Evolutionary conservation across 176 grass and related monocot species (phyloP), one percentile per base, ranked within the genome.

Genomic region (Urochloa ruziziensis): DNA sequence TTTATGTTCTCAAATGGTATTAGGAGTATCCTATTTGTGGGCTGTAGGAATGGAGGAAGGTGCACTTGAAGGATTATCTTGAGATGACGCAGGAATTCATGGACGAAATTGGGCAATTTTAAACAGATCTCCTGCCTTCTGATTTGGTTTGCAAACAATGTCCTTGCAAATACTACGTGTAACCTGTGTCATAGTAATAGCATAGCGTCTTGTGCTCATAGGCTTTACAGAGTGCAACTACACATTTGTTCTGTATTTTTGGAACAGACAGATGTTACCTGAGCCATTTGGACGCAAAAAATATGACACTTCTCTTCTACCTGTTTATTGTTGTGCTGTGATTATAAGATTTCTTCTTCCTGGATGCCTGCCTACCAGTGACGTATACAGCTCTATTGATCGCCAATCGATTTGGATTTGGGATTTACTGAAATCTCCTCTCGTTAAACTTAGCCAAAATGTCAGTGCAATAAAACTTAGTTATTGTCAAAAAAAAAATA

Each of bases 21-120:
- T 44, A n/a, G n/a, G n/a, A n/a, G n/a, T n/a, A n/a, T n/a, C n/a
- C n/a, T n/a, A 15, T 39, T 4, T 58, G n/a, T 12, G 49, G 10
- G 74, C 51, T 80, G 13, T 42, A 98, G 96, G 93, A 92, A 67
- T 98, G 96, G 93, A 90, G 88, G 40, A 80, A 37, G 52, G 57
- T 94, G 68, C 89, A 93, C 46, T 82, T 90, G 85, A 75, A 90
- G 36, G 87, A 85, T 72, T 95, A 95, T 77, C 47, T 98, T n/a
- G 62, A 28, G 27, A 94, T 98, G 93, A 93, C 96, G 14, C 57
- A 28, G 54, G 89, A 43, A 14, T 95, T 94, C 77, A 81, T 85
- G 84, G 85, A 90, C 6, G 87, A 89, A 67, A 19, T 88, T 27
- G 92, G 79, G 63, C 75, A 84, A 64, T 15, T 71, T 49, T 47